Percentiles rank a stretch among this genome's conserved stretches.
These are phyloP conservation scores for Insectozyma bohioensis DNA, from an alignment of 1,139 yeast genomes.

Conservation along the genomic window DNA sequence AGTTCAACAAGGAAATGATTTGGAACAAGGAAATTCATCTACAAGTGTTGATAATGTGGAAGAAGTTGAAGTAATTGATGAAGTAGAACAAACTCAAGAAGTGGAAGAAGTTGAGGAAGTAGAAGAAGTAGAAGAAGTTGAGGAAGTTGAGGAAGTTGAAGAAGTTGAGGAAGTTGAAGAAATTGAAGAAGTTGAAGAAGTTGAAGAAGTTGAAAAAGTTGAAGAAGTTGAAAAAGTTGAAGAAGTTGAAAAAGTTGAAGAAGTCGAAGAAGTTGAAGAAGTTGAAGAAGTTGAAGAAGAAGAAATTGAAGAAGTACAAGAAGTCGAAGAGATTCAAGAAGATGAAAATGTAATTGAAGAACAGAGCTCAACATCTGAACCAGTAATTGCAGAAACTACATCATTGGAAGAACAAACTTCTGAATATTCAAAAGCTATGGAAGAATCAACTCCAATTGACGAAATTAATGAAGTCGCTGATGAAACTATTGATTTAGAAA, in stretches of 20 bases:
- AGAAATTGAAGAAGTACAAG: neutral
- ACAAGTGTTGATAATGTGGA: neutral
- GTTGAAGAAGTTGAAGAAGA: conserved; percentile 2
- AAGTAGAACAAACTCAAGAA: conserved; percentile 1
- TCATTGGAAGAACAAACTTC: conserved; percentile 3
- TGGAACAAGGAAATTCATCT: neutral
- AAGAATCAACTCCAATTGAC: conserved; percentile 3
- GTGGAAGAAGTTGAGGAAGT: neutral
- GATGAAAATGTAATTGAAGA: conserved; percentile 2
- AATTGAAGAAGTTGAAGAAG: conserved; percentile 9
- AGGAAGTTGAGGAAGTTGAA: conserved; percentile 9
- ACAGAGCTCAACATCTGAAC: conserved; percentile 4
- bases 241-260: conserved; percentile 1
- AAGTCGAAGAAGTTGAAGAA: neutral
- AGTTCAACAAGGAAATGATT: conserved; percentile 2
- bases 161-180: conserved; percentile 6
- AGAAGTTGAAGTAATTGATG: neutral
- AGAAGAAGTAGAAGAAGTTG: conserved; percentile 3
- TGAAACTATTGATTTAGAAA: conserved; percentile 1
- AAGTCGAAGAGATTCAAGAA: neutral
- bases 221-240: conserved; percentile 8
- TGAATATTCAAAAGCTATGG: conserved; percentile 3
- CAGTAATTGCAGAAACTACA: conserved; percentile 6
- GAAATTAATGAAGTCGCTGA: neutral
- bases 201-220: conserved; percentile 10